Base-by-base conservation (phyloP, 768 basidiomycete genomes). In the Kwoniella shandongensis region DNA sequence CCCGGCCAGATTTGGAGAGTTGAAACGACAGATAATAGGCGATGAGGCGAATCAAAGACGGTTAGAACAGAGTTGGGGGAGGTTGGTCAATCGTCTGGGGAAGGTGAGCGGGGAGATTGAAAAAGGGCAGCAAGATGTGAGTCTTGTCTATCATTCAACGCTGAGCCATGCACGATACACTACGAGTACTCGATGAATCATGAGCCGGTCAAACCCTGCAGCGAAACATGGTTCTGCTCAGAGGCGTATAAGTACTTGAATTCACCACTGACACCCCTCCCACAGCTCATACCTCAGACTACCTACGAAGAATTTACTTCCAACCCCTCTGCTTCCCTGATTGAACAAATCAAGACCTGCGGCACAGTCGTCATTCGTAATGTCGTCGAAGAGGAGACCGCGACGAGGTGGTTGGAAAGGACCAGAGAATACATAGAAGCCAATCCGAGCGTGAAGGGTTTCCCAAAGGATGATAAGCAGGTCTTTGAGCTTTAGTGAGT, bases 401-500 rank as follows among this genome's bases (percentile, higher is more conserved):
- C 77, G 1, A 45, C 70, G 3, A 42, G 49, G 25, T 78, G 76
- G 78, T 75, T 81, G 51, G 79, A 84, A 59, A 83, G 83, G 2
- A 63, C 78, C 57, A 51, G 63, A 22, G 46, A 54, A 22, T 72
- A 75, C 45, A 69, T 78, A 50, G 17, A 36, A 1, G 46, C 25
- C 17, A 78, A 69, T 52, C 60, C 55, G 0, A 49, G 61, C 12
- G 72, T 75, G 15, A 73, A 72, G 44, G 65, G 88, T 5, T 86
- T 84, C 62, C 88, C 88, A 0, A 76, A 79, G 2, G 80, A 84
- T 35, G 81, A 88, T 60, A 83, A 86, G 46, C 86, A 88, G 73
- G 86, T 83, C 6, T 89, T 81, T 68, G 88, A 89, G 65, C 69
- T 89, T 13, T 89, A 89, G 70, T 72, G 38, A 65, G 70, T 66